Evolutionary conservation across 2,329 filamentous ascomycete species (phyloP).

Genomic region (Decorospora gaudefroyi): DNA sequence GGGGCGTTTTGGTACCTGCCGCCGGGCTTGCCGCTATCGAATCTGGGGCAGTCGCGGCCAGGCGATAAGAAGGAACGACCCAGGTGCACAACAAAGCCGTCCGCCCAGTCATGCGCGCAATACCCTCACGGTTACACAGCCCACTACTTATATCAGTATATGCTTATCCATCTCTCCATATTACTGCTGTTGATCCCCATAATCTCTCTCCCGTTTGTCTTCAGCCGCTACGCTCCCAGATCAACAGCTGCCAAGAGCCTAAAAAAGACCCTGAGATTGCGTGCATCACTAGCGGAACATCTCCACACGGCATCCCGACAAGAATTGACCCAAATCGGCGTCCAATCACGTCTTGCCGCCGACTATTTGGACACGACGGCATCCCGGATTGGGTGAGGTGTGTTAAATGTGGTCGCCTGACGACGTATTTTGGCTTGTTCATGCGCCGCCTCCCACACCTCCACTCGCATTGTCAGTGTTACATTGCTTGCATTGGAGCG

Average conservation of each 20-base stretch:
- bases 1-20: conserved; percentile 24
- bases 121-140: background rate
- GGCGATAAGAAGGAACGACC: background rate
- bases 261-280: conserved; percentile 11
- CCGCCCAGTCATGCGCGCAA: background rate
- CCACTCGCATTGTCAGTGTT: no score
- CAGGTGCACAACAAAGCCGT: conserved; percentile 2
- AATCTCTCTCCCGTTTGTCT: background rate
- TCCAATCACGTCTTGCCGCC: conserved; percentile 5
- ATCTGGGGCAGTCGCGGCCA: conserved; percentile 13
- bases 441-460: no score
- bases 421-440: no score
- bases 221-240: conserved; percentile 8
- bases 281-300: conserved; percentile 7
- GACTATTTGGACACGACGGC: background rate
- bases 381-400: background rate
- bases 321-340: no score
- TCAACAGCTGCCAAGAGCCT: background rate
- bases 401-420: conserved; percentile 3
- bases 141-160: conserved; percentile 1
- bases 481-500: no score
- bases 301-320: conserved; percentile 3
- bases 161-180: conserved; percentile 1
- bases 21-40: conserved; percentile 21
- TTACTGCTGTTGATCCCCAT: background rate